These are phyloP conservation scores for Cystobasidium onofrii DNA, from an alignment of 768 basidiomycete species.

Conservation along the genomic window DNA sequence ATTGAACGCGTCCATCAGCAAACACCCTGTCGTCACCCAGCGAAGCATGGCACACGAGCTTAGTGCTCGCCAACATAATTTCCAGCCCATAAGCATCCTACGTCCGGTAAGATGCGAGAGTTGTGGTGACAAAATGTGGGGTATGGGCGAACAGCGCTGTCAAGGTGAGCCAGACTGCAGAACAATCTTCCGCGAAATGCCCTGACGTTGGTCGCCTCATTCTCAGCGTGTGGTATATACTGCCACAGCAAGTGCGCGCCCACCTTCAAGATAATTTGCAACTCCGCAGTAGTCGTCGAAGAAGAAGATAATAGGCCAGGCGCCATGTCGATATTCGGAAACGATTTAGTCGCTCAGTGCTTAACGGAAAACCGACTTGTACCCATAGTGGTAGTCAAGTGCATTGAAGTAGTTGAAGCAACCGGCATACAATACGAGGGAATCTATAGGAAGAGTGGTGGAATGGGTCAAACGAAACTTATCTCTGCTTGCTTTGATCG, in stretches of 20 bases:
- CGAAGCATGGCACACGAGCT: neutral
- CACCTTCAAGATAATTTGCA: conserved; percentile 36
- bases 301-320: conserved; percentile 28
- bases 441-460: conserved; percentile 95
- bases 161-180: conserved; percentile 55
- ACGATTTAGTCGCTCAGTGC: conserved; percentile 75
- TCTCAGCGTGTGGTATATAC: conserved; percentile 67
- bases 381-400: conserved; percentile 88
- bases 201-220: neutral
- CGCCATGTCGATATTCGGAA: conserved; percentile 75
- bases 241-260: conserved; percentile 71
- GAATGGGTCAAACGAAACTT: conserved; percentile 77
- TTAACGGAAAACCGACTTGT: conserved; percentile 49
- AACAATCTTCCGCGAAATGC: neutral
- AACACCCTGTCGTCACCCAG: neutral
- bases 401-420: conserved; percentile 84
- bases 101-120: conserved; percentile 88
- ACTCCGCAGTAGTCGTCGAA: conserved; percentile 10
- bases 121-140: conserved; percentile 98
- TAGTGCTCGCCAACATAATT: conserved; percentile 60
- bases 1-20: conserved; percentile 20
- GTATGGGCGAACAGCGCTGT: conserved; percentile 78
- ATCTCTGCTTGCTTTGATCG: conserved; percentile 93
- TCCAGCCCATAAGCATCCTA: conserved; percentile 79
- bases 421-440: conserved; percentile 91